phyloP scores from a whole-genome alignment of 495 filamentous ascomycete genomes.

The Aspergillus steynii region DNA sequence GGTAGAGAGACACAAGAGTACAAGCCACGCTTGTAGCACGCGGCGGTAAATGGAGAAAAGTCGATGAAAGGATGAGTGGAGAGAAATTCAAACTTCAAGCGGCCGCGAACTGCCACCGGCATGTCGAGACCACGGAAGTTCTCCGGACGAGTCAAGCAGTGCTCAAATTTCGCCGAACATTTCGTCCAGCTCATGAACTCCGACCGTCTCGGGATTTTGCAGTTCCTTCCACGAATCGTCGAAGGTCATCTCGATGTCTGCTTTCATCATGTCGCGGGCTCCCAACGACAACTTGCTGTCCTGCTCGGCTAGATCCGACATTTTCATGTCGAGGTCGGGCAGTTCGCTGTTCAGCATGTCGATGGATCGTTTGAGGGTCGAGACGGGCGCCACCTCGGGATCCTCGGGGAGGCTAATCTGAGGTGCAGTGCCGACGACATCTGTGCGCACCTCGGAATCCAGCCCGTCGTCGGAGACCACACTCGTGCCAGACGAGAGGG shows the following conservation, averaged over 20 bases:
- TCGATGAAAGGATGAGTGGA: slow-evolving; percentile 12
- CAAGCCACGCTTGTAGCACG: background rate
- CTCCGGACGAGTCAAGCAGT: background rate
- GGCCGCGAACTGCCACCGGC: background rate
- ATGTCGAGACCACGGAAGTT: background rate
- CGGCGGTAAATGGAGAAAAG: background rate
- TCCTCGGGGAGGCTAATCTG: slow-evolving; percentile 41
- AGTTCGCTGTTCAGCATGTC: slow-evolving; percentile 46
- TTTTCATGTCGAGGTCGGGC: slow-evolving; percentile 47
- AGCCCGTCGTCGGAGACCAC: slow-evolving; percentile 31
- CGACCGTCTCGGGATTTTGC: slow-evolving; percentile 82
- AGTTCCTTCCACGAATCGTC: slow-evolving; percentile 60
- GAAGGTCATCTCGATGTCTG: slow-evolving; percentile 31
- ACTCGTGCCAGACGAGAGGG: slow-evolving; percentile 52
- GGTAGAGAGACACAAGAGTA: background rate
- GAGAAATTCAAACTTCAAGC: slow-evolving; percentile 12
- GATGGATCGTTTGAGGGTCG: slow-evolving; percentile 44
- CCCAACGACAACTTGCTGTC: slow-evolving; percentile 42
- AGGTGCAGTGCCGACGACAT: slow-evolving; percentile 25
- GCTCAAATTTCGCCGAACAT: slow-evolving; percentile 62
- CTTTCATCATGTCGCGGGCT: slow-evolving; percentile 47
- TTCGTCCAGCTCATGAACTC: slow-evolving; percentile 89
- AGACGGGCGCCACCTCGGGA: slow-evolving; percentile 31
- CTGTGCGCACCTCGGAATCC: slow-evolving; percentile 27
- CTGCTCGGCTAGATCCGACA: slow-evolving; percentile 46